A percentile compares a stretch with the other conserved stretches of the same genome.
phyloP scores from a whole-genome alignment of 805 yeast species.

The Teunomyces cretensis region DNA sequence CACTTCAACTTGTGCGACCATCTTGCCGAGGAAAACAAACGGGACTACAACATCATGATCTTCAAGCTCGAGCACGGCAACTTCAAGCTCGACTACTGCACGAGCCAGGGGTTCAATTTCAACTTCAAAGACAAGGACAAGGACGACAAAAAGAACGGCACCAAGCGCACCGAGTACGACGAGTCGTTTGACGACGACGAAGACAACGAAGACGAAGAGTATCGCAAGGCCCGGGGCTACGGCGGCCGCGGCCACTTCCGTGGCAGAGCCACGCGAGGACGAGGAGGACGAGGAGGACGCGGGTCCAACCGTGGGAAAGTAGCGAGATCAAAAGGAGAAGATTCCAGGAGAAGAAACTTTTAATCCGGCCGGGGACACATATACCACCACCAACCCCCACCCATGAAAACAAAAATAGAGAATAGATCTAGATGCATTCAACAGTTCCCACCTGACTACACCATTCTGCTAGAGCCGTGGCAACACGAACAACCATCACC shows the following conservation, averaged over 20 bases:
- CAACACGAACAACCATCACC: no score
- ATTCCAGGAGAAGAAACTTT: not conserved
- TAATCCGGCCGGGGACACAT: no score
- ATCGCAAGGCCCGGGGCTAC: slow-evolving; percentile 3
- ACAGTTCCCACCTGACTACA: no score
- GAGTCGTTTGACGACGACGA: slow-evolving; percentile 8
- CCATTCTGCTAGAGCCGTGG: no score
- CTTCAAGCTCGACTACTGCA: slow-evolving; percentile 49
- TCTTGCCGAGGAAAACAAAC: slow-evolving; percentile 10
- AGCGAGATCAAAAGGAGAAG: not conserved
- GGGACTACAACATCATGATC: slow-evolving; percentile 45
- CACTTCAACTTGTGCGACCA: slow-evolving; percentile 71
- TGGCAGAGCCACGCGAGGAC: slow-evolving; percentile 5
- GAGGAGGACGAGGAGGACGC: slow-evolving; percentile 8
- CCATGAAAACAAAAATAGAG: slow-evolving; percentile 2
- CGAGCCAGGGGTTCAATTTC: slow-evolving; percentile 65
- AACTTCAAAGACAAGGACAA: slow-evolving; percentile 35
- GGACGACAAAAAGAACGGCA: no score
- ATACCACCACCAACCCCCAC: no score
- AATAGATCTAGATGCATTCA: not conserved
- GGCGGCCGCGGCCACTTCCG: slow-evolving; percentile 5
- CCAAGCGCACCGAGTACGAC: not conserved
- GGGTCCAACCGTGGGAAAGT: not conserved
- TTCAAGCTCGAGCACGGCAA: slow-evolving; percentile 43
- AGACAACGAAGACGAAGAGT: slow-evolving; percentile 6